Evolutionary conservation across 345 rosid species (phyloP), one percentile per base, ranked within the genome.

Genomic region (Salix caprea): DNA sequence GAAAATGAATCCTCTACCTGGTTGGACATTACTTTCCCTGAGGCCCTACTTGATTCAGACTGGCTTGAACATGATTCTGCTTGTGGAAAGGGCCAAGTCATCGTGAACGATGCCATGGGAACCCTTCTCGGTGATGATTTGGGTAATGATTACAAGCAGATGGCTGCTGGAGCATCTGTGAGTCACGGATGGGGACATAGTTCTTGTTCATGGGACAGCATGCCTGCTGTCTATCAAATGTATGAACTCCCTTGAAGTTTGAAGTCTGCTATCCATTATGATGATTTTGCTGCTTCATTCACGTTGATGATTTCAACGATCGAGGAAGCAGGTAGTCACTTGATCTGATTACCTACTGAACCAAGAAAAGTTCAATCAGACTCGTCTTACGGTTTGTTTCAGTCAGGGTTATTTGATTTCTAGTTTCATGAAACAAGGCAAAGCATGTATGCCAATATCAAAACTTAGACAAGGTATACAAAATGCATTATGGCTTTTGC

Each of bases 141-240:
- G 79, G 86, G 90, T 67, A 87, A 82, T 62, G 91, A 88, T 76
- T 90, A 88, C 79, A 81, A 76, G 85, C 90, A 84, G 72, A 87
- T 89, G 83, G 72, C 87, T 26, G 75, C 77, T 19, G 97, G 83
- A 73, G 78, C 85, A 71, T 84, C 88, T 21, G 14, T 74, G 15
- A 85, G 85, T 85, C 92, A 88, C 71, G 89, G 82, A 52, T 87
- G 87, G 91, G 94, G 87, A 4, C 87, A 86, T 9, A 82, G 84
- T 76, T 90, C 90, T 64, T 91, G 88, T 81, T 75, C 92, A 15
- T 96, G 98, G 98, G 90, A 90, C 79, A 91, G 86, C 85, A 90
- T 91, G 93, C 97, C 97, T 65, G 84, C 94, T 16, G 91, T 92
- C 72, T 91, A 92, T 83, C 91, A 88, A 74, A 88, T 86, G 81